Percentiles rank a stretch among this genome's conserved stretches.
Conservation (phyloP, 148 eudicot genomes). For the Camellia sinensis region DNA sequence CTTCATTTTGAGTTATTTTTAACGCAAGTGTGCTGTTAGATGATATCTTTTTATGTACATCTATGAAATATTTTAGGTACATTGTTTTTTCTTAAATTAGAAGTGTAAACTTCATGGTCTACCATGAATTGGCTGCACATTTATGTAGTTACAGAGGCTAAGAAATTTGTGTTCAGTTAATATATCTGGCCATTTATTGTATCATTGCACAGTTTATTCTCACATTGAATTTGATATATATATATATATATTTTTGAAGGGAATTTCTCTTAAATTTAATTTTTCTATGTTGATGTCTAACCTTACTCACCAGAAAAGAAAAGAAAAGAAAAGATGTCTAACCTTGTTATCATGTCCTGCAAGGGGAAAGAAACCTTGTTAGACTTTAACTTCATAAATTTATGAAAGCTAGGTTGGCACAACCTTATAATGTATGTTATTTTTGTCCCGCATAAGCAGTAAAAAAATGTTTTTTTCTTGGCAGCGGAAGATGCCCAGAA, state of each 20-base stretch:
- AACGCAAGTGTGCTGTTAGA: background rate
- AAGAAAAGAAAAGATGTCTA: background rate
- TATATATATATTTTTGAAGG: background rate
- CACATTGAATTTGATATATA: background rate
- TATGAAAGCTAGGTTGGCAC: background rate
- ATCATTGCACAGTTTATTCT: background rate
- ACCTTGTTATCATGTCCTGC: background rate
- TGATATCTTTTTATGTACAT: background rate
- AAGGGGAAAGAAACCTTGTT: background rate
- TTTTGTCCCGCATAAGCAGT: background rate
- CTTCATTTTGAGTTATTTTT: background rate
- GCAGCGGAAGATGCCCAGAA: constrained; percentile 67
- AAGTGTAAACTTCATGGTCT: background rate
- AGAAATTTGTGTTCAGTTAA: background rate
- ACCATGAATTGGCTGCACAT: background rate
- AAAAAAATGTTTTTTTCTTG: background rate
- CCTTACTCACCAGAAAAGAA: background rate
- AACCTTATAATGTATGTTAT: background rate
- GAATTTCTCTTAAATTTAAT: background rate
- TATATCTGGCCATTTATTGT: background rate
- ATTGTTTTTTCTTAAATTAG: background rate
- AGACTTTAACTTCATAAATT: constrained; percentile 1
- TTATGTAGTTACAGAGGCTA: background rate
- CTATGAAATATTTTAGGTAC: background rate
- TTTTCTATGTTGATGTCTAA: background rate